Evolutionary conservation across 805 yeast genomes (phyloP).

Genomic region (Lachancea fermentati): DNA sequence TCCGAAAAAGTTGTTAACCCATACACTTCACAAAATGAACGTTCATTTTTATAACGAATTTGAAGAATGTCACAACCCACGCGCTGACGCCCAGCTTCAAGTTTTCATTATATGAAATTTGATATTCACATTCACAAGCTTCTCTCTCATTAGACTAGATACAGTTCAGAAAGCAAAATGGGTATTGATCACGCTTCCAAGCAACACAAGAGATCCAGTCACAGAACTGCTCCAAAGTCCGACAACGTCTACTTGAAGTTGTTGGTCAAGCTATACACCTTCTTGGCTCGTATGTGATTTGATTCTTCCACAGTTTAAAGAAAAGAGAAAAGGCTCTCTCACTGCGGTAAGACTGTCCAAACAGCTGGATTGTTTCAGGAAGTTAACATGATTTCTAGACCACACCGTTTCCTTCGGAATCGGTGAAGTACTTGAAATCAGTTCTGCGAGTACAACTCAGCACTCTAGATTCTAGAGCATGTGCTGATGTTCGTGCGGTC

Average conservation of each 20-base stretch:
- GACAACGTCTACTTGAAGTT: constrained; percentile 98
- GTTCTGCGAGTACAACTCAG: constrained; percentile 11
- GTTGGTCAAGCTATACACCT: constrained; percentile 96
- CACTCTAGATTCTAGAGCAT: constrained; percentile 7
- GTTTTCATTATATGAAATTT: neutral
- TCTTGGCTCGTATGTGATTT: constrained; percentile 96
- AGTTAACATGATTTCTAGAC: neutral
- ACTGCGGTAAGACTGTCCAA: constrained; percentile 2
- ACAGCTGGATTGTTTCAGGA: constrained; percentile 2
- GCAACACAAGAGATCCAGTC: constrained; percentile 93
- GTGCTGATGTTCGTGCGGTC: constrained; percentile 7
- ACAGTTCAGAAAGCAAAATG: constrained; percentile 43
- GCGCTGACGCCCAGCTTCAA: neutral
- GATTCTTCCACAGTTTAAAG: constrained; percentile 5
- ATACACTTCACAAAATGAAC: no score
- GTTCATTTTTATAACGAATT: neutral
- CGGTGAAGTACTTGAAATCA: constrained; percentile 4
- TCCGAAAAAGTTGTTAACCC: no score
- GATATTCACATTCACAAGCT: neutral
- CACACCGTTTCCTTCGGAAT: neutral
- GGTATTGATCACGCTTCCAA: constrained; percentile 96
- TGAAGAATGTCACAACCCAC: neutral
- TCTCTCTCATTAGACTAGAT: constrained; percentile 4
- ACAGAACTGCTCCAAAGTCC: constrained; percentile 99
- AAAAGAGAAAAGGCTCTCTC: constrained; percentile 14